Conservation (phyloP, 2,329 filamentous ascomycete genomes). For the Fusarium miscanthi region DNA sequence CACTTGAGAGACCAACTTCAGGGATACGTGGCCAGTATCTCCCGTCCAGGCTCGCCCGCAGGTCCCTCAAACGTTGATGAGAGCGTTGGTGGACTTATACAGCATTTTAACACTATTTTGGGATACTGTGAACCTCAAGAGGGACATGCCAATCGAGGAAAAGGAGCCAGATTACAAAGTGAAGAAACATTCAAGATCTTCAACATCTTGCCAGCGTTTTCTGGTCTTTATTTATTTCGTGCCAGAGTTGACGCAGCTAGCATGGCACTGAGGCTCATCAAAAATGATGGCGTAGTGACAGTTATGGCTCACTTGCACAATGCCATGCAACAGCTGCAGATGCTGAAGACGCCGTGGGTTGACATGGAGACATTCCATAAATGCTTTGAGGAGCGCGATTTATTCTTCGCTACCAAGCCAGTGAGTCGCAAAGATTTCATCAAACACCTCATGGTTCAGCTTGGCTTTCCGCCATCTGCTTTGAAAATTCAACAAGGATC, state of each 20-base stretch:
- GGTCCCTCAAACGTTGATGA: not conserved
- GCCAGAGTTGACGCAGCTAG: not conserved
- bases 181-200: not conserved
- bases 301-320: not conserved
- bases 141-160: too few relatives aligned
- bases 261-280: not conserved
- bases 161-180: not conserved
- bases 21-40: not conserved
- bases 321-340: not conserved
- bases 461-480: not conserved
- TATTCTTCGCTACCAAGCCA: not conserved
- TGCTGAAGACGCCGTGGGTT: not conserved
- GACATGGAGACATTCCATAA: not conserved
- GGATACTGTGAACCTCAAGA: not conserved
- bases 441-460: not conserved
- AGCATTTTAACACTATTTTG: not conserved
- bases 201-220: not conserved
- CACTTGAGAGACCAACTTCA: not conserved
- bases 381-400: not conserved
- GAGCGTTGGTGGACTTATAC: not conserved
- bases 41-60: not conserved
- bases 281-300: not conserved
- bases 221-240: not conserved
- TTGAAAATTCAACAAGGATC: not conserved
- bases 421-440: rapidly evolving